These are phyloP conservation scores for Bimuria novae-zelandiae DNA, from an alignment of 2,329 filamentous ascomycete species.

Conservation along the genomic window DNA sequence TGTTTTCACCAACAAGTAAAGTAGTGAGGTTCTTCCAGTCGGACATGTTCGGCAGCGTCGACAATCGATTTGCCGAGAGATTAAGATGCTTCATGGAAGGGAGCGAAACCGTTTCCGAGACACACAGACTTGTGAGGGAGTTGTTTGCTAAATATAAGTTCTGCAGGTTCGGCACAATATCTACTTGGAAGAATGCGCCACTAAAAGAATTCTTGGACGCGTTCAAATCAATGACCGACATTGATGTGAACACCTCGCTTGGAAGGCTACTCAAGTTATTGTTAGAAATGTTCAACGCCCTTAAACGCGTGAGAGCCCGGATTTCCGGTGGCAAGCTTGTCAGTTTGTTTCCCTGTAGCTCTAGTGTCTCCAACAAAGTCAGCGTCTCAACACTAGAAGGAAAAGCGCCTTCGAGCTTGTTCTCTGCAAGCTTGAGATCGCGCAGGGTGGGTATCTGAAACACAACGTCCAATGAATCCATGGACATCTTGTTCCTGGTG, in stretches of 20 bases:
- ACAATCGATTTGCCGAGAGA: slow-evolving; percentile 80
- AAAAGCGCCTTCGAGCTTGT: slow-evolving; percentile 49
- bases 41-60: slow-evolving; percentile 72
- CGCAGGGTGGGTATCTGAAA: slow-evolving; percentile 72
- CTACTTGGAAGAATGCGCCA: slow-evolving; percentile 69
- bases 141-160: slow-evolving; percentile 80
- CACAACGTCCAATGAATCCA: slow-evolving; percentile 72
- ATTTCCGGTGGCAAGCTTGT: slow-evolving; percentile 70
- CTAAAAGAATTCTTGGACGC: slow-evolving; percentile 78
- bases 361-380: slow-evolving; percentile 74
- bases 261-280: slow-evolving; percentile 76
- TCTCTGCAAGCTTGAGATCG: slow-evolving; percentile 74
- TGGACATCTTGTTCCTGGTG: slow-evolving; percentile 79
- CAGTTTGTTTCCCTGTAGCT: slow-evolving; percentile 80
- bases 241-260: slow-evolving; percentile 67
- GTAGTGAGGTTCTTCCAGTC: slow-evolving; percentile 74
- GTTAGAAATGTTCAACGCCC: slow-evolving; percentile 76
- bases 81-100: slow-evolving; percentile 75
- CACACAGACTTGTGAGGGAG: slow-evolving; percentile 62
- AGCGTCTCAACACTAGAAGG: slow-evolving; percentile 67
- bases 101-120: slow-evolving; percentile 60
- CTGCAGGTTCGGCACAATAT: slow-evolving; percentile 68
- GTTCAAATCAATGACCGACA: slow-evolving; percentile 75
- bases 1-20: slow-evolving; percentile 81
- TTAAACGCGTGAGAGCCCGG: slow-evolving; percentile 69